A percentile compares a stretch with the other conserved stretches of the same genome.
These are phyloP conservation scores for Zasmidium angulare DNA, from an alignment of 2,329 filamentous ascomycete genomes.

Conservation along the genomic window DNA sequence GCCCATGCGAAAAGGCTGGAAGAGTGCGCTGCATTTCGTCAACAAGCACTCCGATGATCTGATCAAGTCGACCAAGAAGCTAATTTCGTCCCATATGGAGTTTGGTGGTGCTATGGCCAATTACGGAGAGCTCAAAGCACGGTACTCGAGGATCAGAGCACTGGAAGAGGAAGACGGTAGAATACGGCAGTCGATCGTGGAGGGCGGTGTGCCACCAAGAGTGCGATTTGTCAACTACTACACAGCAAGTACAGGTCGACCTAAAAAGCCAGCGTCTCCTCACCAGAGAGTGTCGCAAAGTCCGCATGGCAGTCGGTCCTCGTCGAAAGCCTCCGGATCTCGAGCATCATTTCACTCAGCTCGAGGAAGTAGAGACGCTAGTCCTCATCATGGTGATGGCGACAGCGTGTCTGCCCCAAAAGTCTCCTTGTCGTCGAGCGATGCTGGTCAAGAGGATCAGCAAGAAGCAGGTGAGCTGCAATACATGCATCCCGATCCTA, in stretches of 20 bases:
- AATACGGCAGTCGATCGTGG: conserved; percentile 36
- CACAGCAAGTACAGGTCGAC: conserved; percentile 75
- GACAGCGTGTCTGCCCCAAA: neutral
- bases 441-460: neutral
- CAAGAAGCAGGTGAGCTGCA: neutral
- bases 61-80: conserved; percentile 66
- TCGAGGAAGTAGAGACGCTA: neutral
- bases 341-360: neutral
- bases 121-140: conserved; percentile 64
- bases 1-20: conserved; percentile 67
- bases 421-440: neutral
- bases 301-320: conserved; percentile 9
- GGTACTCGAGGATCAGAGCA: conserved; percentile 68
- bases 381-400: neutral
- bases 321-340: conserved; percentile 7
- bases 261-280: conserved; percentile 53
- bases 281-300: conserved; percentile 29
- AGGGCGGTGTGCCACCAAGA: conserved; percentile 42
- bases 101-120: conserved; percentile 81
- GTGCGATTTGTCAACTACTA: conserved; percentile 89
- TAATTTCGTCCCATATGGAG: conserved; percentile 77
- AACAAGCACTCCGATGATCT: conserved; percentile 77
- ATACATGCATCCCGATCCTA: neutral
- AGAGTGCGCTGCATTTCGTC: conserved; percentile 70
- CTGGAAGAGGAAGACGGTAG: conserved; percentile 69